Evolutionary conservation across 192 early-diverging fungal genomes (phyloP).

Genomic region (Dissophora globulifera): DNA sequence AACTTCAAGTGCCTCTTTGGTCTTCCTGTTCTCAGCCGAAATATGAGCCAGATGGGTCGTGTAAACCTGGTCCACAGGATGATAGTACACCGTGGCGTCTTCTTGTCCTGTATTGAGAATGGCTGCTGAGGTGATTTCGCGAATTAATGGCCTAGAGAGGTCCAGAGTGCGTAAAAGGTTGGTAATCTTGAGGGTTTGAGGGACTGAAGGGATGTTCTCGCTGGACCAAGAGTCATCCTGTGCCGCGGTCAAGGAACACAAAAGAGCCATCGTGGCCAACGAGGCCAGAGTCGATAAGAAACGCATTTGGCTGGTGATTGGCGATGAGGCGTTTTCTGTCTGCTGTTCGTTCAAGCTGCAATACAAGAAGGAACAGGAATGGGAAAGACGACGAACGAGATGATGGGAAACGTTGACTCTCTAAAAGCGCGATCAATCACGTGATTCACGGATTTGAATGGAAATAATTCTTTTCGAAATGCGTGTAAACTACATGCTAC

Average conservation of each 20-base stretch:
- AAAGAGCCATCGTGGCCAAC: constrained; percentile 19
- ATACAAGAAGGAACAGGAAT: not conserved
- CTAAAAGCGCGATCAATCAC: no score
- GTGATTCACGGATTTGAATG: no score
- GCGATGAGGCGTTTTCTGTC: not conserved
- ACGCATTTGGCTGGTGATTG: constrained; percentile 6
- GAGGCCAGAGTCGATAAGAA: constrained; percentile 26
- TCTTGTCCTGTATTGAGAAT: constrained; percentile 56
- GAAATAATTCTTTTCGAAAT: no score
- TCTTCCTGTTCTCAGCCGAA: constrained; percentile 55
- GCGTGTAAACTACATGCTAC: no score
- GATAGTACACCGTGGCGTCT: constrained; percentile 58
- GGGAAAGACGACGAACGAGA: not conserved
- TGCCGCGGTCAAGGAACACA: constrained; percentile 4
- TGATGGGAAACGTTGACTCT: not conserved
- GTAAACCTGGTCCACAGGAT: constrained; percentile 47
- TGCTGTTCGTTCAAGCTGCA: not conserved
- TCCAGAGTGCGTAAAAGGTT: constrained; percentile 75
- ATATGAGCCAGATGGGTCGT: constrained; percentile 52
- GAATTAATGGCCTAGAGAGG: constrained; percentile 60
- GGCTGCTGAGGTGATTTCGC: constrained; percentile 57
- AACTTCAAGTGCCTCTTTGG: constrained; percentile 38
- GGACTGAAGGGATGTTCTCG: constrained; percentile 31
- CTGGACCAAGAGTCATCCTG: constrained; percentile 11
- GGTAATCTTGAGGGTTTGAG: constrained; percentile 59